Percentiles rank a stretch among this genome's conserved stretches.
Conservation (phyloP, 169 alveolate genomes). For the Plasmodium adleri region DNA sequence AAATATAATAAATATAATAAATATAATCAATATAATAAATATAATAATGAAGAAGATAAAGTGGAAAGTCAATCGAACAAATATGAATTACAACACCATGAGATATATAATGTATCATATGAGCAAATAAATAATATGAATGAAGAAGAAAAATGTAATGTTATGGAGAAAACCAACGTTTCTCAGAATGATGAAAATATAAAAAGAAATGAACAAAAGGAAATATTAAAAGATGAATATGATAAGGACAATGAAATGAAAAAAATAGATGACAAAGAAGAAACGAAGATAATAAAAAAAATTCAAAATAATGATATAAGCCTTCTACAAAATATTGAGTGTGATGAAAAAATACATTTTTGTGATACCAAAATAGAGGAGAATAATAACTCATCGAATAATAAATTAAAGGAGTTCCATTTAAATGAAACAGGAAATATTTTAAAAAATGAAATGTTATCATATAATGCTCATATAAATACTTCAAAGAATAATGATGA, state of each 20-base stretch:
- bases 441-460: slow-evolving; percentile 10
- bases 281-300: too few relatives aligned
- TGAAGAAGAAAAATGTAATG: too few relatives aligned
- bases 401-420: slow-evolving; percentile 1
- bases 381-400: neutral
- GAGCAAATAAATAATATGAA: too few relatives aligned
- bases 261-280: neutral
- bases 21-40: neutral
- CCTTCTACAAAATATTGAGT: neutral
- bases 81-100: too few relatives aligned
- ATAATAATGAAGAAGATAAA: neutral
- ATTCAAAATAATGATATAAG: neutral
- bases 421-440: slow-evolving; percentile 17
- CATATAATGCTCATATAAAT: neutral
- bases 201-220: too few relatives aligned
- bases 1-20: neutral
- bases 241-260: neutral
- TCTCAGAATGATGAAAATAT: too few relatives aligned
- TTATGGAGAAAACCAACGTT: too few relatives aligned
- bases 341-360: neutral
- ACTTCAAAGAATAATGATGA: neutral
- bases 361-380: neutral
- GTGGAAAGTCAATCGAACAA: too few relatives aligned
- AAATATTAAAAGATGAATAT: neutral
- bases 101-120: too few relatives aligned